These are phyloP conservation scores for Amaranthus palmeri DNA, from an alignment of 148 eudicot species.

Conservation along the genomic window DNA sequence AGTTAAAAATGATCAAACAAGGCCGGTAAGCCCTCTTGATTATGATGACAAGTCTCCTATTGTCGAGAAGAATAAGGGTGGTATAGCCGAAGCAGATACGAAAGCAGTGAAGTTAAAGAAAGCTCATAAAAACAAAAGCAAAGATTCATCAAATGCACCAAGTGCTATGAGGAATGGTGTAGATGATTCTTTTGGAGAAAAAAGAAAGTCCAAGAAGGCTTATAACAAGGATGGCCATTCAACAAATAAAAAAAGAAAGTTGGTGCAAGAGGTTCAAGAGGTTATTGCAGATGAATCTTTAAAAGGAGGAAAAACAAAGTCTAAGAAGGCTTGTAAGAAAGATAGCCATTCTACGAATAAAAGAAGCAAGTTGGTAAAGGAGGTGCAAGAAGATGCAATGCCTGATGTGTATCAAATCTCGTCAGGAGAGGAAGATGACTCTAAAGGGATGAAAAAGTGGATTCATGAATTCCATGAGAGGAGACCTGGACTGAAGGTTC, in stretches of 20 bases:
- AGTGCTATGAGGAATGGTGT: slow-evolving; percentile 5
- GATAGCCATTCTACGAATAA: slow-evolving; percentile 21
- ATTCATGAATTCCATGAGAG: slow-evolving; percentile 52
- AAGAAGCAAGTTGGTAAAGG: slow-evolving; percentile 28
- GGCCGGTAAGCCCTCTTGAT: background rate
- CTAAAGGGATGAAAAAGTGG: slow-evolving; percentile 84
- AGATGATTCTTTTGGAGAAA: slow-evolving; percentile 2
- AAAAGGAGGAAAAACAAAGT: too few species aligned
- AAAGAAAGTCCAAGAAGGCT: slow-evolving; percentile 40
- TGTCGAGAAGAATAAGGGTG: slow-evolving; percentile 8
- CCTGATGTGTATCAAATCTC: slow-evolving; percentile 57
- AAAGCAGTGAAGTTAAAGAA: slow-evolving; percentile 17
- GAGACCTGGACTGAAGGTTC: slow-evolving; percentile 67
- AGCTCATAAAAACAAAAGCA: slow-evolving; percentile 20
- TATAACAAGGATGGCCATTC: slow-evolving; percentile 28
- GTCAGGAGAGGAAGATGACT: slow-evolving; percentile 72
- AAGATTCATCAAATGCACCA: slow-evolving; percentile 9
- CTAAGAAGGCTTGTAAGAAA: slow-evolving; percentile 12
- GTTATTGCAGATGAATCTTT: too few species aligned
- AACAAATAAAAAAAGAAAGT: slow-evolving; percentile 31
- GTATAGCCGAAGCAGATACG: slow-evolving; percentile 11
- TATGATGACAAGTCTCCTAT: slow-evolving; percentile 11
- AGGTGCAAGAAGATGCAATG: slow-evolving; percentile 27
- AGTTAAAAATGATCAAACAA: background rate
- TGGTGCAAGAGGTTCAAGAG: background rate